Conservation (phyloP, 2,329 filamentous ascomycete genomes). For the Daldinia eschscholtzii region DNA sequence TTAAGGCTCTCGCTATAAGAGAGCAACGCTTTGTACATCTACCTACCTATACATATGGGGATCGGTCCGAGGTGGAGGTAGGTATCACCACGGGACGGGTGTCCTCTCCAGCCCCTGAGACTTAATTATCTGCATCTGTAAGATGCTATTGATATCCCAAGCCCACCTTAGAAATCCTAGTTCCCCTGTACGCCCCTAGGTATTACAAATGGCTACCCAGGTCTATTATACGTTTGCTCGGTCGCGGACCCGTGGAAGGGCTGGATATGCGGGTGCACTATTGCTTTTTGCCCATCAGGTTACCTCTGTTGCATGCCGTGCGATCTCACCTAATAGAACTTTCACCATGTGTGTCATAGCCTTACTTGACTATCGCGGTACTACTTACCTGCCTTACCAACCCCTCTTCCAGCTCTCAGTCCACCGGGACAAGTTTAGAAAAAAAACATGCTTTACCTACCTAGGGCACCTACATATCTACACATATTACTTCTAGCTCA, state of each 20-base stretch:
- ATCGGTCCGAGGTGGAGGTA: slow-evolving; percentile 26
- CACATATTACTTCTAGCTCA: slow-evolving; percentile 5
- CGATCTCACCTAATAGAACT: slow-evolving; percentile 13
- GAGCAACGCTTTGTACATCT: not conserved
- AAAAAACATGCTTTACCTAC: too few relatives aligned
- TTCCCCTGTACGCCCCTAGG: slow-evolving; percentile 1
- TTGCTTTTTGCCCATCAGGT: slow-evolving; percentile 24
- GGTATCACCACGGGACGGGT: slow-evolving; percentile 31
- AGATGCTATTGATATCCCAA: slow-evolving; percentile 11
- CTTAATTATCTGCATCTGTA: slow-evolving; percentile 1
- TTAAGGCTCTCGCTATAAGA: not conserved
- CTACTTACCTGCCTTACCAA: slow-evolving; percentile 9
- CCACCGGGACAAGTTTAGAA: not conserved
- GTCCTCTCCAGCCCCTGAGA: slow-evolving; percentile 8
- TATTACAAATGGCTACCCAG: not conserved
- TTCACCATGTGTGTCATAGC: slow-evolving; percentile 24
- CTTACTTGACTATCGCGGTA: slow-evolving; percentile 14
- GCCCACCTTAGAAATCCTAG: not conserved
- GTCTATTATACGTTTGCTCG: slow-evolving; percentile 4
- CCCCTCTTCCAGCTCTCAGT: slow-evolving; percentile 16
- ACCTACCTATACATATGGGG: slow-evolving; percentile 4
- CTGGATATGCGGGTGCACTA: slow-evolving; percentile 21
- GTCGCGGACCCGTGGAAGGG: slow-evolving; percentile 13
- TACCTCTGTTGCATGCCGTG: slow-evolving; percentile 25
- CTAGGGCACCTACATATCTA: not conserved